Evolutionary conservation across 2,329 filamentous ascomycete genomes (phyloP), one percentile per base, ranked within the genome.

Genomic region (Neopestalotiopsis sp.): DNA sequence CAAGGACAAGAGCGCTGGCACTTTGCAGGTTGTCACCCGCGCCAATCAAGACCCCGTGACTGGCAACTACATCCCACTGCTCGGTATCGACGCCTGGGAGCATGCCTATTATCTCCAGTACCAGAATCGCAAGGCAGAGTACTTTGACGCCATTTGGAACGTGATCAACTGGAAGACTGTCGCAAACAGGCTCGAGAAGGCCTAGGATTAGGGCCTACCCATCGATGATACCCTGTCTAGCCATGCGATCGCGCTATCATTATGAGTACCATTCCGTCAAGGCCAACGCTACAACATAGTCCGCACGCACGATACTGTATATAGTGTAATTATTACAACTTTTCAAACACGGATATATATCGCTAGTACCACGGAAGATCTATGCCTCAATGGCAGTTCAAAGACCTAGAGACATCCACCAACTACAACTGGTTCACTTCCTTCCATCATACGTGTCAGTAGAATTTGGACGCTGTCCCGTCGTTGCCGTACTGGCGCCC

Each of bases 111-210:
- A 89, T 73, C 76, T 88, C 24, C 86, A 87, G 73, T 94, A 94
- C 81, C 87, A 94, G 87, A 94, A 94, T 84, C 88, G 91, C 79
- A 94, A 94, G 87, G 92, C 90, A 67, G 92, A 94, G 81, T 94
- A 94, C 83, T 94, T 94, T 84, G 88, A 85, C 76, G 91, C 91
- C 65, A 89, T 94, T 77, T 94, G 92, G 92, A 90, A 94, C 74
- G 92, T 94, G 62, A 85, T 94, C 79, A 94, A 94, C 87, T 95
- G 92, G 77, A 73, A 71, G 64, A 76, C 76, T n/a, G 77, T 79
- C 13, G 73, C 74, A 24, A 72, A 74, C 71, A 73, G 77, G 49
- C 68, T 78, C 57, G 75, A 76, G 65, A 74, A 76, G 74, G 76
- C 75, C 30, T 66, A 57, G 49, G 49, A 57, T 57, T 28, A 56